Conservation (phyloP, 495 filamentous ascomycete genomes). For the Astrothelium subdiscretum region DNA sequence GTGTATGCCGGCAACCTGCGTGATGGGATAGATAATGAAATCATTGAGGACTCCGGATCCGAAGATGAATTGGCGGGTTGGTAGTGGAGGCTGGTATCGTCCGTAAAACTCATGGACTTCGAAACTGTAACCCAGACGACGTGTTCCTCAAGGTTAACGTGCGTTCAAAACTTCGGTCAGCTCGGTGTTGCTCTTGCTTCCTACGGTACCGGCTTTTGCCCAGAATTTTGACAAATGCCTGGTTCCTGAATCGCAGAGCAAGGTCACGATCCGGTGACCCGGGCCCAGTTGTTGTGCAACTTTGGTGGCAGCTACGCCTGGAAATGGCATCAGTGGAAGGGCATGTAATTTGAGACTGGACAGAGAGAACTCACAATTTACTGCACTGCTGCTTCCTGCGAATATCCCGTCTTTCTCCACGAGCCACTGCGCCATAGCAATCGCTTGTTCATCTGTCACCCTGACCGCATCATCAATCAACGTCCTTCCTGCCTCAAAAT, state of each 20-base stretch:
- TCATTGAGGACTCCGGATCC: neutral
- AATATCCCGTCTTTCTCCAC: constrained; percentile 96
- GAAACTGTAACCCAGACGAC: too few relatives aligned
- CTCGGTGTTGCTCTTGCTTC: constrained; percentile 40
- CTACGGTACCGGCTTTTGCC: constrained; percentile 65
- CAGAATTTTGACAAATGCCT: constrained; percentile 93
- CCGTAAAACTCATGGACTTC: neutral
- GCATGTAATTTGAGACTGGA: neutral
- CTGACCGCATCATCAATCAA: constrained; percentile 82
- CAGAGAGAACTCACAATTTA: constrained; percentile 59
- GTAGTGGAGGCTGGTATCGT: neutral
- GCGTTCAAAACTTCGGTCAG: constrained; percentile 38
- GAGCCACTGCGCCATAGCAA: constrained; percentile 86
- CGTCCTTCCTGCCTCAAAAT: constrained; percentile 76
- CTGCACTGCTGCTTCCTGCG: constrained; percentile 82
- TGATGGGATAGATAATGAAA: neutral
- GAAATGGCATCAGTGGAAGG: neutral
- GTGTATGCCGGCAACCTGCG: neutral
- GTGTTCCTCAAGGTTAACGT: neutral
- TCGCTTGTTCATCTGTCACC: constrained; percentile 84
- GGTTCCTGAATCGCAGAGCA: constrained; percentile 84
- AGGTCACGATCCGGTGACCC: constrained; percentile 75
- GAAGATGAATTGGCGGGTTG: neutral
- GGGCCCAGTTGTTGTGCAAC: constrained; percentile 63
- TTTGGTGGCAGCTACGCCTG: constrained; percentile 71